Evolutionary conservation across 495 filamentous ascomycete genomes (phyloP).

Genomic region (Neurospora sp.): DNA sequence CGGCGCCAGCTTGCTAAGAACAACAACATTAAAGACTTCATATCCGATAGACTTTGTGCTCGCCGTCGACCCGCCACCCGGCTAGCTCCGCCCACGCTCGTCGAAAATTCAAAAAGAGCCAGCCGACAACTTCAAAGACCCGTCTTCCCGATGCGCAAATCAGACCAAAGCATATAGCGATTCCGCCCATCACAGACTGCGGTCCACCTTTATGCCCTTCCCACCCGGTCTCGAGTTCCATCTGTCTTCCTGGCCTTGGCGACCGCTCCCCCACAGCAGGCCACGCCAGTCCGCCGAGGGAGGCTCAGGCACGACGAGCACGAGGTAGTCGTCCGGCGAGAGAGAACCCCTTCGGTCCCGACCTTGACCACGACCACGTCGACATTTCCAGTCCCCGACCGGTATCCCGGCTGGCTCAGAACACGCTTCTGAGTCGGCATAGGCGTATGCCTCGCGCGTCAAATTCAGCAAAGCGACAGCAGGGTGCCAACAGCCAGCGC

Average conservation of each 20-base stretch:
- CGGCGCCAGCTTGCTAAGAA: not conserved
- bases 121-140: not conserved
- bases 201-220: not conserved
- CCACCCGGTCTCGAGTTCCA: not conserved
- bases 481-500: constrained; percentile 54
- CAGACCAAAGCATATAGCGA: not conserved
- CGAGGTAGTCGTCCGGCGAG: not conserved
- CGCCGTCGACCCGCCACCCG: not conserved
- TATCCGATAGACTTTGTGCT: not conserved
- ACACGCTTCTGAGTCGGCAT: constrained; percentile 39
- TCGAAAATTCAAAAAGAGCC: not conserved
- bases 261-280: not conserved
- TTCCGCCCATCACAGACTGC: not conserved
- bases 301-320: not conserved
- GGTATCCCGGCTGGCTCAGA: constrained; percentile 36
- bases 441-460: constrained; percentile 64
- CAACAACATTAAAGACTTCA: not conserved
- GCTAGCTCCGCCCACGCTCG: not conserved
- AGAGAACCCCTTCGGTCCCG: not conserved
- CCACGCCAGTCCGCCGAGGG: not conserved
- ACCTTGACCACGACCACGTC: not conserved
- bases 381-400: constrained; percentile 2
- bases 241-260: not conserved
- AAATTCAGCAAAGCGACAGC: constrained; percentile 55
- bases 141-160: not conserved